Evolutionary conservation across 805 yeast genomes (phyloP).

Genomic region (Wickerhamomyces ciferrii): DNA sequence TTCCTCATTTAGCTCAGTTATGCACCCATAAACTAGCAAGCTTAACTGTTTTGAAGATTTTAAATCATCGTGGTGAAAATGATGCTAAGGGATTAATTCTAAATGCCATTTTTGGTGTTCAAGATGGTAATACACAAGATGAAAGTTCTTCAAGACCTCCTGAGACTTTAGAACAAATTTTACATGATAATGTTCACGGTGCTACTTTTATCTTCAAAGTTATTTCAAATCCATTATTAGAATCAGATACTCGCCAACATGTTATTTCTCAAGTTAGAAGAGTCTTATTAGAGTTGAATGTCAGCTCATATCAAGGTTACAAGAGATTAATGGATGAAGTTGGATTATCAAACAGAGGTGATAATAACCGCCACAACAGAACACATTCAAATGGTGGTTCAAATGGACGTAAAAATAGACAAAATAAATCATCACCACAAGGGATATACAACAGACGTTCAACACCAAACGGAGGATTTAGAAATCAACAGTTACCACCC

Average conservation of each 20-base stretch:
- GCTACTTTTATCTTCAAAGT: slow-evolving; percentile 77
- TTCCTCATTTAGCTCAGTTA: slow-evolving; percentile 56
- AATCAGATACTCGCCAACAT: slow-evolving; percentile 48
- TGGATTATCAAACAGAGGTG: slow-evolving; percentile 42
- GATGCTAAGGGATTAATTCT: slow-evolving; percentile 58
- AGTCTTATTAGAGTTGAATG: slow-evolving; percentile 54
- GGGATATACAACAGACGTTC: slow-evolving; percentile 6
- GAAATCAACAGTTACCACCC: background rate
- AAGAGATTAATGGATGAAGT: slow-evolving; percentile 89
- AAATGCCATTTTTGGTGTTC: slow-evolving; percentile 57
- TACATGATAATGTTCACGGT: slow-evolving; percentile 66
- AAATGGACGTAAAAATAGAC: slow-evolving; percentile 6
- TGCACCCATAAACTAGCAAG: slow-evolving; percentile 83
- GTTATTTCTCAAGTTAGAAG: slow-evolving; percentile 58
- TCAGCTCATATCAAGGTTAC: slow-evolving; percentile 60
- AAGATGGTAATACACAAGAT: slow-evolving; percentile 19
- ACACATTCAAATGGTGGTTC: slow-evolving; percentile 16
- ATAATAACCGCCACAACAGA: slow-evolving; percentile 16
- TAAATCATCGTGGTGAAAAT: slow-evolving; percentile 63
- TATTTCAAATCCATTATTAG: slow-evolving; percentile 65
- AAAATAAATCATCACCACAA: slow-evolving; percentile 16
- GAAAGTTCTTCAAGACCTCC: slow-evolving; percentile 31
- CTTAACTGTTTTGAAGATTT: slow-evolving; percentile 71
- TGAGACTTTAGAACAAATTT: slow-evolving; percentile 46
- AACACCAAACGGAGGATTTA: slow-evolving; percentile 1